Conservation (phyloP, 345 rosid species). For the Pistacia atlantica region DNA sequence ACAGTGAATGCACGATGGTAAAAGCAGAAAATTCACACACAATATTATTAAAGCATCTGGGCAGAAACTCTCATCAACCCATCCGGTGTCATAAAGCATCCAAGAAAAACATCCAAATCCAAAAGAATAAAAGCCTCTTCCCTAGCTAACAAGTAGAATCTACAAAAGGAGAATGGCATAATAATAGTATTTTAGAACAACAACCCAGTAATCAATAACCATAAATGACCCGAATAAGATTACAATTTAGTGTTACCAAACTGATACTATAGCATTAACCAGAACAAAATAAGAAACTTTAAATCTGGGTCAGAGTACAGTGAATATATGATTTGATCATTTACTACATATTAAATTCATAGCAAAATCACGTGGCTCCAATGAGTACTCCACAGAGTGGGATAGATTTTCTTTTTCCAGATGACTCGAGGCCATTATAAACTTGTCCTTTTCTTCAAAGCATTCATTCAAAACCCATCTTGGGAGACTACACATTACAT, state of each 20-base stretch:
- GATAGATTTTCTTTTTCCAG: neutral
- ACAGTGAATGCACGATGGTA: neutral
- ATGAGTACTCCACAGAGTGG: slow-evolving; percentile 11
- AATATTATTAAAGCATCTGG: neutral
- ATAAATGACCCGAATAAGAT: too few species aligned
- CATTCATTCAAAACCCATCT: neutral
- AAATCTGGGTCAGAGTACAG: neutral
- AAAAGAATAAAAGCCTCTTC: neutral
- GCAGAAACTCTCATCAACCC: too few species aligned
- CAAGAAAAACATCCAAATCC: neutral
- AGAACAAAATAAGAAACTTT: too few species aligned
- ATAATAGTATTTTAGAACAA: too few species aligned
- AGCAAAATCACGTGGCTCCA: slow-evolving; percentile 28
- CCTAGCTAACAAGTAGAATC: too few species aligned
- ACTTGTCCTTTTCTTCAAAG: neutral
- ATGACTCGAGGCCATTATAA: neutral
- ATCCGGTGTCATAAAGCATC: too few species aligned
- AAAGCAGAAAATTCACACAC: neutral
- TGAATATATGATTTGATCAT: slow-evolving; percentile 14
- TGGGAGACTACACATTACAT: neutral
- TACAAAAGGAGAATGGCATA: too few species aligned
- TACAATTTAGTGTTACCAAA: too few species aligned
- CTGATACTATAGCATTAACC: too few species aligned
- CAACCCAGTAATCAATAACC: too few species aligned
- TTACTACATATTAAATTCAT: slow-evolving; percentile 14